Conservation (phyloP, 805 yeast genomes). For the Saccharomycopsis sp. region DNA sequence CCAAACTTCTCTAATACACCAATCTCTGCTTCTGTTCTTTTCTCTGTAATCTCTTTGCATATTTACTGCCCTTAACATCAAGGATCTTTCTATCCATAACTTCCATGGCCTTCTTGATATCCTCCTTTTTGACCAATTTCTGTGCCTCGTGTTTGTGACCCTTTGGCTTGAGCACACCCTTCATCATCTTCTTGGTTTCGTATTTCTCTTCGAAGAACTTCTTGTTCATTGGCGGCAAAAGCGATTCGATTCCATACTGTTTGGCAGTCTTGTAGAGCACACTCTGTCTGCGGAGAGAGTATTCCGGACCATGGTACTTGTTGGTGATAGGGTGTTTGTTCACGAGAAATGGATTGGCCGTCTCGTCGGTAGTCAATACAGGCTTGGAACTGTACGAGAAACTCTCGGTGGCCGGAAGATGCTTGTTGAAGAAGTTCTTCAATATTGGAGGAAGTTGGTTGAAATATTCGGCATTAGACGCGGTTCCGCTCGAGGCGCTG, state of each 20-base stretch:
- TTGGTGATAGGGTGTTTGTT: slow-evolving; percentile 79
- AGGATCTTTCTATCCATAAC: slow-evolving; percentile 61
- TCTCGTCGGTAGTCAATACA: slow-evolving; percentile 55
- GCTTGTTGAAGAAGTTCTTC: slow-evolving; percentile 68
- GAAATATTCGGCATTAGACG: slow-evolving; percentile 39
- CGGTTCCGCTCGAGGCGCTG: slow-evolving; percentile 31
- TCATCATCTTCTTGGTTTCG: slow-evolving; percentile 59
- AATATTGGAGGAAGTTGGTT: slow-evolving; percentile 61
- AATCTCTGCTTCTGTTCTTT: slow-evolving; percentile 24
- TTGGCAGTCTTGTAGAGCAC: slow-evolving; percentile 78
- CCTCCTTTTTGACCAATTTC: slow-evolving; percentile 49
- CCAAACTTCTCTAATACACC: not conserved
- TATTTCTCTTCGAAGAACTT: slow-evolving; percentile 76
- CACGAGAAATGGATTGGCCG: slow-evolving; percentile 82
- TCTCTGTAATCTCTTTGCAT: slow-evolving; percentile 37
- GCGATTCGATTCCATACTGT: slow-evolving; percentile 70
- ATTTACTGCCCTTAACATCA: slow-evolving; percentile 54
- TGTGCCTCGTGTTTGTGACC: slow-evolving; percentile 75
- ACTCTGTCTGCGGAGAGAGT: slow-evolving; percentile 74
- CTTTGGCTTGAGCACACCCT: slow-evolving; percentile 73
- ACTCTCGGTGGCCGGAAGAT: slow-evolving; percentile 74
- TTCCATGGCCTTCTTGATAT: slow-evolving; percentile 59
- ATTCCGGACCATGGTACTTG: slow-evolving; percentile 69
- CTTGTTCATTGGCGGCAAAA: slow-evolving; percentile 66
- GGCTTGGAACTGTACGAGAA: slow-evolving; percentile 58